These are phyloP conservation scores for Caryopteris hybrid DNA, from an alignment of 305 asterid species.

Conservation along the genomic window DNA sequence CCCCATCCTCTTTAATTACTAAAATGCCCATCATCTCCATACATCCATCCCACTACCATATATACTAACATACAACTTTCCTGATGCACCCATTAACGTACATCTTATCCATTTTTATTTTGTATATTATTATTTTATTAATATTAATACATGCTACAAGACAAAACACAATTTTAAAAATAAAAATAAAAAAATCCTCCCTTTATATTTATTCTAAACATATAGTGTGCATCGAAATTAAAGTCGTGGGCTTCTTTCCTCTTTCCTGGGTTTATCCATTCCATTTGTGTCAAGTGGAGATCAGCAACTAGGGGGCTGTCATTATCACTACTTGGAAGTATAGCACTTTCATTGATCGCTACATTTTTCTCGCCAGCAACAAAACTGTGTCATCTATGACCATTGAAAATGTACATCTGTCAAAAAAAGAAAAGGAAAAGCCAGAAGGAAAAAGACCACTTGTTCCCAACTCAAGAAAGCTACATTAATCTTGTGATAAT, in stretches of 20 bases:
- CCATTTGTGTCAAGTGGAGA: neutral
- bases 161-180: too few relatives aligned
- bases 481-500: conserved; percentile 6
- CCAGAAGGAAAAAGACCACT: neutral
- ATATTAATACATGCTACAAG: too few relatives aligned
- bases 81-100: too few relatives aligned
- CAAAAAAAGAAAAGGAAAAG: neutral
- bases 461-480: conserved; percentile 2
- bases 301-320: neutral
- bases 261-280: neutral
- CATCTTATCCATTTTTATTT: too few relatives aligned
- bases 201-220: too few relatives aligned
- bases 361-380: neutral
- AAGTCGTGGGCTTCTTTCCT: neutral
- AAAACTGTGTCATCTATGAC: neutral
- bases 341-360: neutral
- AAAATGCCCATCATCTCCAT: too few relatives aligned
- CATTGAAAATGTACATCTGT: neutral
- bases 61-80: too few relatives aligned
- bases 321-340: neutral
- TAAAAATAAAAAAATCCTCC: too few relatives aligned
- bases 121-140: too few relatives aligned
- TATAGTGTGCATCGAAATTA: too few relatives aligned
- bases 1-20: neutral
- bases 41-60: too few relatives aligned